Conservation (phyloP, 1,284 basidiomycete species). For the Apiotrichum veenhuisii region DNA sequence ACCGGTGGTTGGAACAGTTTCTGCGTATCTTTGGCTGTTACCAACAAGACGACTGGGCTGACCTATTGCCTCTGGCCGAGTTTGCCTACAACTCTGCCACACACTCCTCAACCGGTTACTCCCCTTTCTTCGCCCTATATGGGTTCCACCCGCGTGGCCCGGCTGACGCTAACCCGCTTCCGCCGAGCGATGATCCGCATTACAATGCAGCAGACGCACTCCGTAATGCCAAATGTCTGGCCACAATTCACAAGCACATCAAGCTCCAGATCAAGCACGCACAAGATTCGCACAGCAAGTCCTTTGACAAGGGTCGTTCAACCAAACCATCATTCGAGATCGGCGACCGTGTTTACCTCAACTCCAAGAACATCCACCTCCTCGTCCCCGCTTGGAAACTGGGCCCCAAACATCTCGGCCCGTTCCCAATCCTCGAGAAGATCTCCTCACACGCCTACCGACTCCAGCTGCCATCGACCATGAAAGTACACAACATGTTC, state of each 20-base stretch:
- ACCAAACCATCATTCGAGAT: neutral
- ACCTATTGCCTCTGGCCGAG: conserved; percentile 29
- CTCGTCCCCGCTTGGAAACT: neutral
- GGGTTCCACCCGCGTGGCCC: conserved; percentile 41
- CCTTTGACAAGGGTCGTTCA: neutral
- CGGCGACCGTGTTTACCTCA: neutral
- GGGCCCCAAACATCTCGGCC: conserved; percentile 6
- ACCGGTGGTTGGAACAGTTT: conserved; percentile 29
- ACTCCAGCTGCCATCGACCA: conserved; percentile 30
- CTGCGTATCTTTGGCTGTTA: conserved; percentile 32
- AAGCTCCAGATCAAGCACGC: too few species aligned
- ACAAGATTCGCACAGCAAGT: too few species aligned
- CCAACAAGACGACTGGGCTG: conserved; percentile 53
- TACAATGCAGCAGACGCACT: neutral
- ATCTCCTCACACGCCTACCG: conserved; percentile 5
- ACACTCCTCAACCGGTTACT: conserved; percentile 39
- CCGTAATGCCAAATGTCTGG: too few species aligned
- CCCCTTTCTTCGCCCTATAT: conserved; percentile 51
- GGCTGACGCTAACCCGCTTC: neutral
- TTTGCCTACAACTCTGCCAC: conserved; percentile 54
- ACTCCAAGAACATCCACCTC: neutral
- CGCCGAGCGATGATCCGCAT: neutral
- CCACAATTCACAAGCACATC: too few species aligned
- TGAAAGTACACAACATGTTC: conserved; percentile 4
- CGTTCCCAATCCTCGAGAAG: conserved; percentile 1